phyloP scores from a whole-genome alignment of 2,329 filamentous ascomycete genomes.

The Cylindrodendrum hubeiense region DNA sequence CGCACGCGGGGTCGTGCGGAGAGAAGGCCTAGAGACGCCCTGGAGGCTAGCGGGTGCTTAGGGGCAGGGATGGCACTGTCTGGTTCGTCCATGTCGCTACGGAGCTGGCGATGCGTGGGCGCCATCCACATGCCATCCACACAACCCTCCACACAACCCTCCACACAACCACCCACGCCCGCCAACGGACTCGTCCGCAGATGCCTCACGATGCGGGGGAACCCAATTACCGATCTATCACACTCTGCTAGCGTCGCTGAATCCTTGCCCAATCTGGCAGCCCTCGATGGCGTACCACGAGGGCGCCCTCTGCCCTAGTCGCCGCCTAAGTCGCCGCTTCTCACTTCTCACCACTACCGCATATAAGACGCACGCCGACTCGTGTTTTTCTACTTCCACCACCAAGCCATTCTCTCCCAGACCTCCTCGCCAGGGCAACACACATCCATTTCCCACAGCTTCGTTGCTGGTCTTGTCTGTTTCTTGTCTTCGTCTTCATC shows the following conservation, averaged over 20 bases:
- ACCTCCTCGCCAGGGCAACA: background rate
- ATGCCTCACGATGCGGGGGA: conserved; percentile 18
- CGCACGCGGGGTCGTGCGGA: conserved; percentile 13
- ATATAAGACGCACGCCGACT: background rate
- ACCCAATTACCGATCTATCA: conserved; percentile 11
- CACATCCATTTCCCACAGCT: background rate
- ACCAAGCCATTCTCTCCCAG: background rate
- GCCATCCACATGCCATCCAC: background rate
- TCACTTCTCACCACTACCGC: background rate
- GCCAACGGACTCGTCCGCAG: background rate
- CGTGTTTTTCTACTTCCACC: background rate
- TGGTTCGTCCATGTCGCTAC: conserved; percentile 2
- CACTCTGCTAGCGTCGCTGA: conserved; percentile 19
- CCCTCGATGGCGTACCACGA: background rate
- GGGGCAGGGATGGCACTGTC: conserved; percentile 1
- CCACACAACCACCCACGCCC: too few relatives aligned
- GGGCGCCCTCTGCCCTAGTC: too few relatives aligned
- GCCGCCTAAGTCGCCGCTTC: too few relatives aligned
- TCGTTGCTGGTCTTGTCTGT: background rate
- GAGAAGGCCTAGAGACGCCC: conserved; percentile 22
- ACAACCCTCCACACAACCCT: too few relatives aligned
- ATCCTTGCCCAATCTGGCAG: conserved; percentile 27
- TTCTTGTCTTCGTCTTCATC: background rate
- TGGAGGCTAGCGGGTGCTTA: background rate
- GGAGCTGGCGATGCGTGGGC: background rate